phyloP scores from a whole-genome alignment of 495 filamentous ascomycete genomes.

The Penicillium herquei region DNA sequence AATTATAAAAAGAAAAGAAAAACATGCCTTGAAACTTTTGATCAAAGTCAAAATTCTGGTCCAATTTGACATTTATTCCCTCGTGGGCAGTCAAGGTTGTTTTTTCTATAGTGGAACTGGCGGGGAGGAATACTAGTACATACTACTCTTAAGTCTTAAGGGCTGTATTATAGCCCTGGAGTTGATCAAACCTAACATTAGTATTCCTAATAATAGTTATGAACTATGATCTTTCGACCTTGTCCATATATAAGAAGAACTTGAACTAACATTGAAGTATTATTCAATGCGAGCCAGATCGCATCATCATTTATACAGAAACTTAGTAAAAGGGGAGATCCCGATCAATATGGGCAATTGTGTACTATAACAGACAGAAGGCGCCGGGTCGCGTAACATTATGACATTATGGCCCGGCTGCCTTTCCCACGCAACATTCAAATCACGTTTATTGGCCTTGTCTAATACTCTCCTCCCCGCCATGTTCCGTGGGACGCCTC shows the following conservation, averaged over 20 bases:
- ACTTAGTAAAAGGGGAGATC: background rate
- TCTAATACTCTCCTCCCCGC: background rate
- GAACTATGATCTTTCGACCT: background rate
- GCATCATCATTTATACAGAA: conserved; percentile 4
- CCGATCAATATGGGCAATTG: conserved; percentile 6
- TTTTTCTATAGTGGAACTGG: conserved; percentile 18
- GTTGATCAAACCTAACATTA: too few species aligned
- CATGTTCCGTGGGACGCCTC: conserved; percentile 9
- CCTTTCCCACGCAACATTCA: too few species aligned
- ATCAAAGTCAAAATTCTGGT: conserved; percentile 1
- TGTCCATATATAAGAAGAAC: background rate
- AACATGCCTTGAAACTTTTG: background rate
- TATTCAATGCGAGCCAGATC: conserved; percentile 7
- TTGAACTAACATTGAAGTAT: too few species aligned
- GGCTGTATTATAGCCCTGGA: too few species aligned
- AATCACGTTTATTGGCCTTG: too few species aligned
- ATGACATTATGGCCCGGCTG: too few species aligned
- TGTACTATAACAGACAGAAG: background rate
- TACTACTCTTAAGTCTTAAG: too few species aligned
- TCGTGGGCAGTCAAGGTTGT: conserved; percentile 14
- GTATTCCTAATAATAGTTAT: background rate
- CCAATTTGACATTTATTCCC: conserved; percentile 21
- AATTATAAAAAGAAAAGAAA: background rate
- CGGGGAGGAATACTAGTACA: too few species aligned
- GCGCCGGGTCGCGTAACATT: background rate